phyloP scores from a whole-genome alignment of 331 rosid genomes.

The Quercus tomentella region DNA sequence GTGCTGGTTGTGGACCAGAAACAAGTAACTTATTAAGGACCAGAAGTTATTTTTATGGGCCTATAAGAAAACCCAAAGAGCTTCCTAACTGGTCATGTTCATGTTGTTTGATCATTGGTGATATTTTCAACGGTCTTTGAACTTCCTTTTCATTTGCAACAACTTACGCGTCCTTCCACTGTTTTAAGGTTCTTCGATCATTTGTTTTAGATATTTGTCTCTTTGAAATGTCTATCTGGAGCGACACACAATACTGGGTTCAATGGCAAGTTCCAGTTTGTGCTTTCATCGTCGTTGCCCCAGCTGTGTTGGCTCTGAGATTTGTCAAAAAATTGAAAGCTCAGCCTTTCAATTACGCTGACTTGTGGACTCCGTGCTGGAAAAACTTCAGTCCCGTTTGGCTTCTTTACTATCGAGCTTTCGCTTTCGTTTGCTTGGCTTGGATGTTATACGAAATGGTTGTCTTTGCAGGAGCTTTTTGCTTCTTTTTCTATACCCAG shows the following conservation, averaged over 20 bases:
- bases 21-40: too few species aligned
- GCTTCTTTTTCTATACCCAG: constrained; percentile 36
- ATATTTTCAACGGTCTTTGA: too few species aligned
- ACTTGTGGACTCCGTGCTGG: constrained; percentile 28
- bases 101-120: too few species aligned
- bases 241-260: constrained; percentile 20
- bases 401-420: constrained; percentile 26
- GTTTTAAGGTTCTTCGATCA: background rate
- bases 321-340: constrained; percentile 3
- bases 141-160: too few species aligned
- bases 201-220: background rate
- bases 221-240: constrained; percentile 6
- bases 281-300: constrained; percentile 7
- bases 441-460: constrained; percentile 17
- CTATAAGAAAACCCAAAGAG: too few species aligned
- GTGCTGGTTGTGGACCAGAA: too few species aligned
- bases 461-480: constrained; percentile 9
- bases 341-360: constrained; percentile 13
- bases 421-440: constrained; percentile 26
- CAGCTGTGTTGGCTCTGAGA: background rate
- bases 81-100: too few species aligned
- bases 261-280: constrained; percentile 30
- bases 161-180: background rate
- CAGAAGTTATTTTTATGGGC: too few species aligned
- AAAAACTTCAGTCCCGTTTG: constrained; percentile 31